Conservation (phyloP, 129 eudicot species). For the carrot (Daucus carota) region DH1_v3.0 NC_030384.2:46281001-46281500, state of each 20-base stretch:
- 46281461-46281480: slow-evolving; percentile 72
- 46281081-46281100: background rate
- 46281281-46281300: slow-evolving; percentile 86
- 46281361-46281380: slow-evolving; percentile 92
- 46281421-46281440: slow-evolving; percentile 65
- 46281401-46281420: slow-evolving; percentile 55
- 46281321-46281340: slow-evolving; percentile 81
- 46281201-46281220: slow-evolving; percentile 95
- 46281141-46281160: slow-evolving; percentile 91
- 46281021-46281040: background rate
- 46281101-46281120: slow-evolving; percentile 6
- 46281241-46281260: slow-evolving; percentile 86
- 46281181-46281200: slow-evolving; percentile 93
- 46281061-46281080: background rate
- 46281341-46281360: slow-evolving; percentile 73
- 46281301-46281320: slow-evolving; percentile 72
- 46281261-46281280: slow-evolving; percentile 99
- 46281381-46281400: slow-evolving; percentile 82
- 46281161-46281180: slow-evolving; percentile 83
- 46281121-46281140: slow-evolving; percentile 90
- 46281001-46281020: background rate
- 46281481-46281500: slow-evolving; percentile 43
- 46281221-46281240: slow-evolving; percentile 76
- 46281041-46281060: background rate
- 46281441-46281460: slow-evolving; percentile 65